Base-by-base conservation (phyloP, 306 rosid genomes). In the Casuarina glauca region DNA sequence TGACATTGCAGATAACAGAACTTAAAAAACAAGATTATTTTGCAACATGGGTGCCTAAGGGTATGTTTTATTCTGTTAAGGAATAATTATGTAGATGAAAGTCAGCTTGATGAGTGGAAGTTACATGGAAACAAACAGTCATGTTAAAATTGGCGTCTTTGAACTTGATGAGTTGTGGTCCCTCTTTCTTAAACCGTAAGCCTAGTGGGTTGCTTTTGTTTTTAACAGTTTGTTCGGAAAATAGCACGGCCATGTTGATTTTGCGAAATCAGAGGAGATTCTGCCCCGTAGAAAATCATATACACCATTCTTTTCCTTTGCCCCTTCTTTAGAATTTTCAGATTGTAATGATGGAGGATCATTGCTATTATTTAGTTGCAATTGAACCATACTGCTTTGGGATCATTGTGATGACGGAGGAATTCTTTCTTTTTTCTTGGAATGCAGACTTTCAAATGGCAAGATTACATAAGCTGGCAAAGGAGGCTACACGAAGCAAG, bases 361-460 rank as follows among this genome's bases (percentile, higher is more conserved):
- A 1, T 63, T 6, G 17, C 26, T 64, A n/a, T 63, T 16, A 66
- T 54, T 48, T 76, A 60, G 17, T 46, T 62, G 73, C 75, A 71
- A 70, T 64, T 64, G 70, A 76, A 66, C 4, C 36, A 20, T 52
- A 9, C 51, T 45, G 70, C 60, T 44, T 70, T 36, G 46, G 54
- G 12, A 63, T 48, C 12, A 3, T 67, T 70, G n/a, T 26, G 32
- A 26, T 26, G 32, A 26, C 32, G 32, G 76, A 76, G 74, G 35
- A 53, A 74, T 83, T 35, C 12, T 9, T 48, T 48, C 13, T 9
- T 48, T 48, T 86, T 58, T 61, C 41, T 54, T 79, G 84, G 46
- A 71, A 81, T 15, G 4, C 90, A 93, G 99, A 93, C 94, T 53
- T 87, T 86, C 76, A 95, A 95, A 90, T 95, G 99, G 99, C 94